A percentile compares a stretch with the other conserved stretches of the same genome.
phyloP scores from a whole-genome alignment of 306 rosid species.

The Castanopsis chinensis region DNA sequence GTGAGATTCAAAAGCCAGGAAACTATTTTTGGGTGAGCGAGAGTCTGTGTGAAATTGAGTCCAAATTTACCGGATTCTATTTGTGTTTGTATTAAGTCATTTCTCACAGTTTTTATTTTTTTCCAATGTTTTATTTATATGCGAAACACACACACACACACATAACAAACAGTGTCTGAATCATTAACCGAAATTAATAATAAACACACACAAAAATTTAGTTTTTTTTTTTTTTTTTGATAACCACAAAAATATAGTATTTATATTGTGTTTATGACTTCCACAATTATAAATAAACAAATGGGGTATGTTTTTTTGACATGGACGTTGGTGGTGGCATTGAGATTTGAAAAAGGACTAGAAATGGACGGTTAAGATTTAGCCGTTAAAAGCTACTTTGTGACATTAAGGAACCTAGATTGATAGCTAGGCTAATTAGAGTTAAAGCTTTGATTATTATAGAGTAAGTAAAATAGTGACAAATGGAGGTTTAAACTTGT shows the following conservation, averaged over 20 bases:
- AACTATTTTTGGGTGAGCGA: slow-evolving; percentile 32
- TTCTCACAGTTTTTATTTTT: slow-evolving; percentile 8
- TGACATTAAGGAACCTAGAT: background rate
- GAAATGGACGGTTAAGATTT: background rate
- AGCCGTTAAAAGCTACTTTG: background rate
- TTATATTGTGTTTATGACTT: background rate
- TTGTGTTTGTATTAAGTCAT: background rate
- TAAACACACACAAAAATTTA: too few species aligned
- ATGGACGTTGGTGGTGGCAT: background rate
- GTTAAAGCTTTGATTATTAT: too few species aligned
- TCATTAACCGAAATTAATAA: background rate
- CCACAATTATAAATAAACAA: background rate
- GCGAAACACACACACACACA: slow-evolving; percentile 8
- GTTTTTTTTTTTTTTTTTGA: too few species aligned
- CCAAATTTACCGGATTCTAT: slow-evolving; percentile 47
- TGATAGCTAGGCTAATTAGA: too few species aligned
- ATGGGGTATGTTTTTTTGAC: background rate
- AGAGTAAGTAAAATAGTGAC: background rate
- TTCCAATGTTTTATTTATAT: background rate
- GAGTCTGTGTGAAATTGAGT: slow-evolving; percentile 28
- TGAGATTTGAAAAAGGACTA: background rate
- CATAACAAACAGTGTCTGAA: background rate
- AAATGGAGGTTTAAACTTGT: slow-evolving; percentile 1
- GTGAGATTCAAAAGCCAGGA: slow-evolving; percentile 51
- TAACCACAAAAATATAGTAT: background rate